These are phyloP conservation scores for Penicillium coprophilum DNA, from an alignment of 495 filamentous ascomycete genomes.

Conservation along the genomic window DNA sequence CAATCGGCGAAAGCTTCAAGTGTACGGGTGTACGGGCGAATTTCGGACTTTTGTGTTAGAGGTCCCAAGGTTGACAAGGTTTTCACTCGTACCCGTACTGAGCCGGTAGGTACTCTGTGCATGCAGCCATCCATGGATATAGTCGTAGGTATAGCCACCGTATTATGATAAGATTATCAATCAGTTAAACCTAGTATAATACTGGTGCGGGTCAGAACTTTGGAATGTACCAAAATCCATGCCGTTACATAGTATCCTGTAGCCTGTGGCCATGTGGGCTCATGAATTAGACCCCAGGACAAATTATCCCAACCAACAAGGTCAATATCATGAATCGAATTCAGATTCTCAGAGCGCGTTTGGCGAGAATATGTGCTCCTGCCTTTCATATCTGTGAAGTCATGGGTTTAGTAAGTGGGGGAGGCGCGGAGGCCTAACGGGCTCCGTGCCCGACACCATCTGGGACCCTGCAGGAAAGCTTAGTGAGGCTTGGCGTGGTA, in stretches of 20 bases:
- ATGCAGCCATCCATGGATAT: too few species aligned
- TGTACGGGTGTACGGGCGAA: too few species aligned
- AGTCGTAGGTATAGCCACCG: not conserved
- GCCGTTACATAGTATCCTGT: too few species aligned
- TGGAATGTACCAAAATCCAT: too few species aligned
- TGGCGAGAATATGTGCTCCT: not conserved
- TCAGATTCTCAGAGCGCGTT: not conserved
- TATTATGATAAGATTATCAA: not conserved
- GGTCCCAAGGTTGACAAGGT: not conserved
- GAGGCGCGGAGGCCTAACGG: too few species aligned
- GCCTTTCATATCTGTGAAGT: too few species aligned
- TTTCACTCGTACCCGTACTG: not conserved
- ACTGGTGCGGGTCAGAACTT: not conserved
- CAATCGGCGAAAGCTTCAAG: not conserved
- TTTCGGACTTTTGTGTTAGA: too few species aligned
- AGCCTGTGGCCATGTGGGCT: not conserved
- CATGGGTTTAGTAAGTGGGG: too few species aligned
- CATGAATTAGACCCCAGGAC: too few species aligned
- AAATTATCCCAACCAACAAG: not conserved
- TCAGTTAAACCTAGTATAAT: not conserved
- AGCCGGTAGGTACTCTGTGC: not conserved
- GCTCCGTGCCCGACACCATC: too few species aligned
- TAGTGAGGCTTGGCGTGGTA: not conserved
- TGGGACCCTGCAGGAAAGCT: constrained; percentile 4
- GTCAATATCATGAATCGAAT: not conserved